Percentiles rank a stretch among this genome's conserved stretches.
These are phyloP conservation scores for Penicillium lividum DNA, from an alignment of 495 filamentous ascomycete genomes.

Conservation along the genomic window DNA sequence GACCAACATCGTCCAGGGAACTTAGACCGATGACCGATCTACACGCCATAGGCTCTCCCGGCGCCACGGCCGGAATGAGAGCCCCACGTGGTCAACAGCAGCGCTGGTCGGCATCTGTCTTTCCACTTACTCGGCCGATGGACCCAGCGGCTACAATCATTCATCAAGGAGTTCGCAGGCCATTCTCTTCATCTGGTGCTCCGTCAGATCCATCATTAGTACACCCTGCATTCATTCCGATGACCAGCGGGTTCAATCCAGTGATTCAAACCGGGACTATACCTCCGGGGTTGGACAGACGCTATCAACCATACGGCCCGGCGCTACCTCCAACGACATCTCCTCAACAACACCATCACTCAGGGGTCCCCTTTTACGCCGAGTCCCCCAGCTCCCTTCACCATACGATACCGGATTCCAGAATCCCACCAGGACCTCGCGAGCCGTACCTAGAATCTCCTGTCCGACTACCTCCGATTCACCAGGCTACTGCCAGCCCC, in stretches of 20 bases:
- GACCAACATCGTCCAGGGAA: constrained; percentile 46
- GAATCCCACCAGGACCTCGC: constrained; percentile 30
- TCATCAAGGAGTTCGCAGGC: constrained; percentile 30
- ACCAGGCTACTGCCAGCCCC: constrained; percentile 32
- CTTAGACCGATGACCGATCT: constrained; percentile 49
- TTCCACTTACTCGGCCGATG: constrained; percentile 36
- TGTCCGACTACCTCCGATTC: constrained; percentile 47
- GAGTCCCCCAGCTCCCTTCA: constrained; percentile 29
- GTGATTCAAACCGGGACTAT: constrained; percentile 27
- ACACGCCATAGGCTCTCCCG: constrained; percentile 24
- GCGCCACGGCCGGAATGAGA: constrained; percentile 24
- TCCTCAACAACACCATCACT: constrained; percentile 39
- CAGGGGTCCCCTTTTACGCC: constrained; percentile 30
- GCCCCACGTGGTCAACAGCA: constrained; percentile 31
- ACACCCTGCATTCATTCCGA: constrained; percentile 31
- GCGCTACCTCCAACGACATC: constrained; percentile 36
- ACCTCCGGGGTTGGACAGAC: constrained; percentile 33
- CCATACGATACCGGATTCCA: constrained; percentile 29
- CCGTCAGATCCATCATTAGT: constrained; percentile 27
- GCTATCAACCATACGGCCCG: constrained; percentile 33
- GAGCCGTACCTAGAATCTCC: constrained; percentile 40
- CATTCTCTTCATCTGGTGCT: constrained; percentile 44
- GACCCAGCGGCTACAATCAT: constrained; percentile 33
- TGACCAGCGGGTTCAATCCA: constrained; percentile 34
- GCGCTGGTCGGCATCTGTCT: constrained; percentile 40